Evolutionary conservation across 2,329 filamentous ascomycete genomes (phyloP), one percentile per base, ranked within the genome.

Genomic region (Immersiporthe knoxdaviesiana): DNA sequence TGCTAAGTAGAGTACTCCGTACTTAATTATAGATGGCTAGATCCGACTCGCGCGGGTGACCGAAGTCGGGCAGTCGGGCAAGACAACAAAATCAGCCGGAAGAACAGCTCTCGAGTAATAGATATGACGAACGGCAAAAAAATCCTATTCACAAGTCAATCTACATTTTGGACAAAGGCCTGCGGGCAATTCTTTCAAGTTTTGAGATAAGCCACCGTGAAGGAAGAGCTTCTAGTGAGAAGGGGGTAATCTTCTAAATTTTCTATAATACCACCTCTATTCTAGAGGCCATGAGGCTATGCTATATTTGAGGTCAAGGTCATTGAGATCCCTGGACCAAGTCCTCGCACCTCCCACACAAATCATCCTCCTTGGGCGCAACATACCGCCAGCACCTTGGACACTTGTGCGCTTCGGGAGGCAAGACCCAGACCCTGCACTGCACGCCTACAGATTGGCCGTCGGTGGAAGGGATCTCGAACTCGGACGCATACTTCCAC

Each of bases 311-410:
- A 44, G 27, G 12, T 50, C 35, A 27, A 4, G 3, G 1, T 32
- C 50, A 56, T 41, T 14, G 56, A n/a, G n/a, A 50, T 37, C 3
- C 35, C 75, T 75, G 21, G 95, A 44, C n/a, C 85, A 47, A 91
- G 87, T 88, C 85, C 39, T 90, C 88, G 78, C 95, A 98, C 76
- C 93, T 84, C 63, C 79, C 80, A 79, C 95, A 98, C 24, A 97
- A 81, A 52, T 82, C 78, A 24, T 91, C 88, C 73, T 90, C 85
- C 62, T 80, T 80, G n/a, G 86, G 82, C n/a, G 91, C 90, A 32
- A 91, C 85, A 78, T 93, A 97, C 71, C 91, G 88, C 96, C 96
- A 99, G 81, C 96, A 99, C 64, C 96, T 85, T 0, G 88, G 85
- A 78, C 96, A 99, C 79, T 98, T 99, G 61, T 84, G 80, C 16